phyloP scores from a whole-genome alignment of 176 grass and related monocot species.

The Secale cereale region DNA sequence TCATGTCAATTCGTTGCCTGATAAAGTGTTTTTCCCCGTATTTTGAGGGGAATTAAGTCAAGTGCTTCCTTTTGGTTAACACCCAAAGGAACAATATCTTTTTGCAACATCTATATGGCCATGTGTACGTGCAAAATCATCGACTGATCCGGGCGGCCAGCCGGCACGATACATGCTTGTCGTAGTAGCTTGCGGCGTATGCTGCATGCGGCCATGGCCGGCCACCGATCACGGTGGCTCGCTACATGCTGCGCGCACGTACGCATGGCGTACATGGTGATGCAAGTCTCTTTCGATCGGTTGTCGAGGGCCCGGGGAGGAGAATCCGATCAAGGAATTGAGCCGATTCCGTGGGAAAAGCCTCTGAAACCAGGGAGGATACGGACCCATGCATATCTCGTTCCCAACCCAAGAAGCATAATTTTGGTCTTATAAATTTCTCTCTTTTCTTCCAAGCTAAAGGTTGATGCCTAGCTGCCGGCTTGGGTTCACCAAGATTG shows the following conservation, averaged over 20 bases:
- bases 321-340: constrained; percentile 5
- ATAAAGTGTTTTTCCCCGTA: background rate
- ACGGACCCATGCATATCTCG: constrained; percentile 23
- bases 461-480: background rate
- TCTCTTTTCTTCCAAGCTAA: background rate
- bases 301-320: background rate
- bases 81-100: background rate
- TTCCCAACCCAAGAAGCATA: constrained; percentile 1
- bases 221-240: constrained; percentile 5
- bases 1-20: background rate
- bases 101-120: no score
- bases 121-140: no score
- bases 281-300: constrained; percentile 21
- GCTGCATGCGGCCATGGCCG: background rate
- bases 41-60: background rate
- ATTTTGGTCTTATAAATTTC: background rate
- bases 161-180: no score
- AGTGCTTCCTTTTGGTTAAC: background rate
- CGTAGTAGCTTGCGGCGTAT: no score
- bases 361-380: constrained; percentile 10
- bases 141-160: no score
- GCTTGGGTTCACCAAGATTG: background rate
- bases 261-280: constrained; percentile 10
- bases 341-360: constrained; percentile 30
- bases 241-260: background rate